phyloP scores from a whole-genome alignment of 306 rosid species.

The Vigna angularis region DNA sequence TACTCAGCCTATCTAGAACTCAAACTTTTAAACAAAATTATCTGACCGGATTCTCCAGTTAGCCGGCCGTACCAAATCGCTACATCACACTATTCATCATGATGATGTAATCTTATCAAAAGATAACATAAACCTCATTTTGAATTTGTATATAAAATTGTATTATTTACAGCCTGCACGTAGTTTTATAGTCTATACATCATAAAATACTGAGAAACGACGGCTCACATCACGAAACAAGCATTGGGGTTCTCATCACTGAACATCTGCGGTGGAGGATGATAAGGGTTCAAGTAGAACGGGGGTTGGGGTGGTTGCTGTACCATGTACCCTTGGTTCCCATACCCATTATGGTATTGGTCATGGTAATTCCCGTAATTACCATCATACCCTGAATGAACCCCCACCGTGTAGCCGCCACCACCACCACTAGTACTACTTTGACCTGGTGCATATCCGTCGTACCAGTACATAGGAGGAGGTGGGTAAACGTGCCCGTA shows the following conservation, averaged over 20 bases:
- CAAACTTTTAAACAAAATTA: not conserved
- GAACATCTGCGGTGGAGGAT: slow-evolving; percentile 62
- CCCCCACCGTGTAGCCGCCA: slow-evolving; percentile 31
- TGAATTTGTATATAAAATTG: not conserved
- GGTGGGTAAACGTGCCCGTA: slow-evolving; percentile 56
- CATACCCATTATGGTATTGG: slow-evolving; percentile 31
- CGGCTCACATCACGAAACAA: slow-evolving; percentile 78
- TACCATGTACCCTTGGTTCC: slow-evolving; percentile 45
- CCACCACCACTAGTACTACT: slow-evolving; percentile 21
- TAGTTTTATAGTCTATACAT: not conserved
- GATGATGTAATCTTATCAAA: slow-evolving; percentile 8
- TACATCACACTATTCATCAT: slow-evolving; percentile 13
- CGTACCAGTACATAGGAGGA: slow-evolving; percentile 51
- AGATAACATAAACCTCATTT: not conserved
- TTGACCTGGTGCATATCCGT: slow-evolving; percentile 65
- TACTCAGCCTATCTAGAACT: not conserved
- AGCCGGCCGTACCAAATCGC: slow-evolving; percentile 41
- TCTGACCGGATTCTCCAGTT: slow-evolving; percentile 32
- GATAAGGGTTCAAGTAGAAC: slow-evolving; percentile 29
- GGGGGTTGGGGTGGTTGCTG: slow-evolving; percentile 35
- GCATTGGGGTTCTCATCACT: slow-evolving; percentile 95
- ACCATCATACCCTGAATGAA: slow-evolving; percentile 43
- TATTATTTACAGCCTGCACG: slow-evolving; percentile 38
- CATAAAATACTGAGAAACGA: not conserved
- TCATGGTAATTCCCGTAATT: slow-evolving; percentile 19